phyloP scores from a whole-genome alignment of 2,329 filamentous ascomycete genomes.

The Epichloe elymi region DNA sequence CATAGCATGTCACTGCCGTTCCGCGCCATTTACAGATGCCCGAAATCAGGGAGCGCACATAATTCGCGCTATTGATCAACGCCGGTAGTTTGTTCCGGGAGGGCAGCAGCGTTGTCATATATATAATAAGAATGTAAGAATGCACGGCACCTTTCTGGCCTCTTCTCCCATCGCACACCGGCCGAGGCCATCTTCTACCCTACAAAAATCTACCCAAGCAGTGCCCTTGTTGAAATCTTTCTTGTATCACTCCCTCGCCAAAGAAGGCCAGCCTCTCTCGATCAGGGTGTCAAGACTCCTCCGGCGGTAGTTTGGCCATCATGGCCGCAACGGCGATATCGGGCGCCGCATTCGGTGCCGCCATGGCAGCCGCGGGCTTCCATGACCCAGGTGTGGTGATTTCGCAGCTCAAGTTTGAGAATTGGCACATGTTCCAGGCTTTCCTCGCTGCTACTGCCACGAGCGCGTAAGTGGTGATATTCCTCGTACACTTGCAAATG shows the following conservation, averaged over 20 bases:
- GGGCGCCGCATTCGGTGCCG: slow-evolving; percentile 48
- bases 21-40: background rate
- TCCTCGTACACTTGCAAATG: no score
- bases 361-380: slow-evolving; percentile 46
- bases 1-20: background rate
- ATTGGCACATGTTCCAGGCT: slow-evolving; percentile 53
- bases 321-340: slow-evolving; percentile 18
- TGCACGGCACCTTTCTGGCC: background rate
- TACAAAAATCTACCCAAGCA: no score
- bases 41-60: background rate
- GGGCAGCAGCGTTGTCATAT: background rate
- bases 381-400: slow-evolving; percentile 46
- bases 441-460: slow-evolving; percentile 50
- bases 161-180: background rate
- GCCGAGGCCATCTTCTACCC: background rate
- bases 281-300: background rate
- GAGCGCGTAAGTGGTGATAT: slow-evolving; percentile 38
- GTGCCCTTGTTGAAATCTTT: no score
- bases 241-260: no score
- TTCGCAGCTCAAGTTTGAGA: slow-evolving; percentile 44
- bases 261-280: no score
- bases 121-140: background rate
- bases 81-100: background rate
- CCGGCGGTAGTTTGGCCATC: background rate
- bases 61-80: background rate